Evolutionary conservation across 2,329 filamentous ascomycete species (phyloP).

Genomic region (Sporothrix humicola): DNA sequence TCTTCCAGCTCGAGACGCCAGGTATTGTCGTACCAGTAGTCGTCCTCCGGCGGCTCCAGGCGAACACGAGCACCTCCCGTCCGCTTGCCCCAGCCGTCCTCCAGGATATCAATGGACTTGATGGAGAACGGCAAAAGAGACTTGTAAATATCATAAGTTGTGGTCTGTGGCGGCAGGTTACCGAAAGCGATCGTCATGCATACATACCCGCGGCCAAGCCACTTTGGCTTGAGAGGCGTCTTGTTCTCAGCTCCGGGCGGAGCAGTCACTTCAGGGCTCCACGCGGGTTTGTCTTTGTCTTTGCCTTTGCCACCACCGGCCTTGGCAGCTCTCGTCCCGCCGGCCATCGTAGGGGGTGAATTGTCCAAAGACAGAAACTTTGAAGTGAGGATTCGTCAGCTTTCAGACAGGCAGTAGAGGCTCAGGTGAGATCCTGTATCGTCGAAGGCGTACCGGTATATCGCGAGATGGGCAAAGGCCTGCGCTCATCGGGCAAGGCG

Average conservation of each 20-base stretch:
- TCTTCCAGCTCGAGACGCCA: slow-evolving; percentile 31
- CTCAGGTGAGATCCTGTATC: neutral
- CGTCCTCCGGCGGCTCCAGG: slow-evolving; percentile 59
- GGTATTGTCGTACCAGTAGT: slow-evolving; percentile 55
- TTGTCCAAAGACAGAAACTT: neutral
- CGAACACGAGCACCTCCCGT: slow-evolving; percentile 54
- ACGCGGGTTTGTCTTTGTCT: neutral
- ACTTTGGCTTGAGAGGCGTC: neutral
- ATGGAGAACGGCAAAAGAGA: slow-evolving; percentile 50
- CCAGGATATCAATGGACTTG: slow-evolving; percentile 60
- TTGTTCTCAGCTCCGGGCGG: slow-evolving; percentile 33
- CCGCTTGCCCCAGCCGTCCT: slow-evolving; percentile 49
- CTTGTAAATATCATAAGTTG: slow-evolving; percentile 55
- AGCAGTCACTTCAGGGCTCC: neutral
- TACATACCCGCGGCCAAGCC: slow-evolving; percentile 20
- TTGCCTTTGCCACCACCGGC: neutral
- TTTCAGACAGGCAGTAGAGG: neutral
- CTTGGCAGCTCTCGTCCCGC: neutral
- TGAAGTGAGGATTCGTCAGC: neutral
- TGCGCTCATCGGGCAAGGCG: too few relatives aligned
- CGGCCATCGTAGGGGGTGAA: neutral
- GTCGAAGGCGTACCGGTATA: neutral
- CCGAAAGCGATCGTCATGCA: slow-evolving; percentile 45
- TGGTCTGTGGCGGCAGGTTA: slow-evolving; percentile 42
- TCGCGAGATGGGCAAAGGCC: too few relatives aligned